Evolutionary conservation across 345 rosid species (phyloP), one percentile per base, ranked within the genome.

Genomic region (Gossypium mustelinum): DNA sequence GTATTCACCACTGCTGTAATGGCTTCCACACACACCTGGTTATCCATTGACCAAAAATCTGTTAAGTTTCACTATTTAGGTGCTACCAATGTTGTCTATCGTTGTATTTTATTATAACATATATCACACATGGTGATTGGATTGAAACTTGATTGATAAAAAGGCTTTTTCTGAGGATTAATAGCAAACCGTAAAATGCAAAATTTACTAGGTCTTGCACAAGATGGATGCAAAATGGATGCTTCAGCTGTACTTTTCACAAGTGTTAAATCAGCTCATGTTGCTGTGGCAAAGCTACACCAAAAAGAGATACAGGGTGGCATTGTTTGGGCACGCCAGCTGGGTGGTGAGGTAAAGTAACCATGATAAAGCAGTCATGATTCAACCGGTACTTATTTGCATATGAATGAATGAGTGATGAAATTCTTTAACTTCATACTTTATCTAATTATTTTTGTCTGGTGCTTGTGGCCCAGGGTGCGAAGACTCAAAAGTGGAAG

Each of bases 401-500:
- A 41, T 67, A 17, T 45, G 27, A 41, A 66, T 78, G 57, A 50
- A 16, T 14, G 52, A 52, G 22, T 34, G 16, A 65, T 59, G 41
- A 52, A 75, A 71, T 56, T 64, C 11, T 27, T 16, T 57, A 63
- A 48, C 24, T 56, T 9, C 59, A 27, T 16, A 14, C 9, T 57
- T 57, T 57, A 61, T 68, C 51, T 68, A 56, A 60, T 63, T 12
- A 41, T 18, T 65, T 71, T 63, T 80, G 44, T 50, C 10, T 64
- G 75, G 27, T 79, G 39, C 79, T 76, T 70, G 47, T 73, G 44
- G 14, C 39, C 13, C 87, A 92, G 94, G 99, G 99, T 76, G 89
- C 94, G 75, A 95, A 93, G 90, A 89, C 94, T 81, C 93, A 89
- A 84, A 95, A 95, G 84, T 95, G 98, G 99, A 95, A 95, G 80